Percentiles rank a stretch among this genome's conserved stretches.
These are phyloP conservation scores for Terana coerulea DNA, from an alignment of 768 basidiomycete genomes.

Conservation along the genomic window DNA sequence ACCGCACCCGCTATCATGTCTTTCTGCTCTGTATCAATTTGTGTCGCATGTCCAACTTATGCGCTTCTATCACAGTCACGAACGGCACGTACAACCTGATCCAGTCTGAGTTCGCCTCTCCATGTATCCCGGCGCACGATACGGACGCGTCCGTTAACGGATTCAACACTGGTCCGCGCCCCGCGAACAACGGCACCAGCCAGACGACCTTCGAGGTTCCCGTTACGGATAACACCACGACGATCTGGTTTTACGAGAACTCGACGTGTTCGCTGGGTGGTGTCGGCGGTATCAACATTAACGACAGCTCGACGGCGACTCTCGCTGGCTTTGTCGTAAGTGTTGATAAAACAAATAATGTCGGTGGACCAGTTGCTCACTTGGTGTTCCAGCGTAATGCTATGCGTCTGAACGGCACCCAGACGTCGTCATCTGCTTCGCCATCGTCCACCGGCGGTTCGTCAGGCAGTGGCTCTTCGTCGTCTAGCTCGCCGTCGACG, in stretches of 20 bases:
- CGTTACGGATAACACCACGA: constrained; percentile 35
- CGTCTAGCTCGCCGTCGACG: constrained; percentile 6
- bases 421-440: constrained; percentile 13
- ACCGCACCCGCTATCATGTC: background rate
- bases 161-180: constrained; percentile 52
- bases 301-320: constrained; percentile 36
- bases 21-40: background rate
- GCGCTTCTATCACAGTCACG: constrained; percentile 35
- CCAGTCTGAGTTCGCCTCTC: constrained; percentile 51
- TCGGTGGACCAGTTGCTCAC: too few species aligned
- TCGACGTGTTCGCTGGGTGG: constrained; percentile 53
- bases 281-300: constrained; percentile 59
- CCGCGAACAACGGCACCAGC: constrained; percentile 42
- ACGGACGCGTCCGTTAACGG: constrained; percentile 50
- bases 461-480: constrained; percentile 2
- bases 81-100: constrained; percentile 51
- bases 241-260: constrained; percentile 61
- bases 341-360: too few species aligned
- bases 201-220: constrained; percentile 43
- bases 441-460: constrained; percentile 12
- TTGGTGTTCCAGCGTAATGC: constrained; percentile 52
- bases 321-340: constrained; percentile 36
- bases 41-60: background rate
- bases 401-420: constrained; percentile 51
- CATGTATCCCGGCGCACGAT: constrained; percentile 49